Conservation (phyloP, 2,329 filamentous ascomycete genomes). For the Fusarium nygamai region DNA sequence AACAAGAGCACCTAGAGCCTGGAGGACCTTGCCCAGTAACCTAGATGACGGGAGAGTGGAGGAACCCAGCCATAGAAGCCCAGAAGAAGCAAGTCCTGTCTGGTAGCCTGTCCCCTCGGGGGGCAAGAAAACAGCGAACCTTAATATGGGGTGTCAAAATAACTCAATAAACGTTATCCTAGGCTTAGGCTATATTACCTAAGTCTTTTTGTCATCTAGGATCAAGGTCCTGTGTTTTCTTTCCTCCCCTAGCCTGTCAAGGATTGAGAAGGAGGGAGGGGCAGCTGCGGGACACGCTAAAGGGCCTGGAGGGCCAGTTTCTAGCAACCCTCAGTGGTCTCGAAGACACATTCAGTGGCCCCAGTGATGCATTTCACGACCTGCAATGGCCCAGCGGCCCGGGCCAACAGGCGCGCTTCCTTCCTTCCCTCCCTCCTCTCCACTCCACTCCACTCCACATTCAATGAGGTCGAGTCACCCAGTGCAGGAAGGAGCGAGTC, state of each 20-base stretch:
- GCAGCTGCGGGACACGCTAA: slow-evolving; percentile 23
- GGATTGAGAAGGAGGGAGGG: slow-evolving; percentile 13
- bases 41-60: slow-evolving; percentile 40
- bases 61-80: slow-evolving; percentile 24
- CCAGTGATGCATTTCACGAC: slow-evolving; percentile 37
- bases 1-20: slow-evolving; percentile 14
- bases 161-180: too few relatives aligned
- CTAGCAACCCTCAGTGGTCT: slow-evolving; percentile 32
- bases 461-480: slow-evolving; percentile 10
- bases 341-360: slow-evolving; percentile 23
- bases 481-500: slow-evolving; percentile 25
- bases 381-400: slow-evolving; percentile 33
- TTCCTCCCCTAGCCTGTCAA: slow-evolving; percentile 1
- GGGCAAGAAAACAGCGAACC: too few relatives aligned
- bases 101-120: too few relatives aligned
- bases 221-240: too few relatives aligned
- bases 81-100: slow-evolving; percentile 32
- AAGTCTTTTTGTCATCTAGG: too few relatives aligned
- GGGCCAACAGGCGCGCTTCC: slow-evolving; percentile 18
- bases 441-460: not conserved
- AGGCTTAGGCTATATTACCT: too few relatives aligned
- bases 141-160: too few relatives aligned
- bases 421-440: not conserved
- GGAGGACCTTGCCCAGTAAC: not conserved
- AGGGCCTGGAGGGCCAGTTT: slow-evolving; percentile 30